A percentile compares a stretch with the other conserved stretches of the same genome.
These are phyloP conservation scores for Globisporangium cystogenes DNA, from an alignment of 352 stramenopile genomes.

Conservation along the genomic window DNA sequence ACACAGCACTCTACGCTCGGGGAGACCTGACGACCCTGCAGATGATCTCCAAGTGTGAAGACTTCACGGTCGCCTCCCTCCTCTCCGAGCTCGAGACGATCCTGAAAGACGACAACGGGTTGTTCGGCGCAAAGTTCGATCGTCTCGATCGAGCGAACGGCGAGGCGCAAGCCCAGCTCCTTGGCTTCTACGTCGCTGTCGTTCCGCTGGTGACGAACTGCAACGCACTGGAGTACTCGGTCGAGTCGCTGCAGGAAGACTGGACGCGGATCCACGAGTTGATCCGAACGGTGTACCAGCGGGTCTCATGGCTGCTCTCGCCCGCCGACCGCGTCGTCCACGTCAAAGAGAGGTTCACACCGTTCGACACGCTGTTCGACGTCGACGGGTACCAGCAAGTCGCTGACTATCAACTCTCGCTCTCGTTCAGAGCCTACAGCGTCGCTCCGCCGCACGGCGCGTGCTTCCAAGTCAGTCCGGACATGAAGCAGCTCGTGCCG, in stretches of 20 bases:
- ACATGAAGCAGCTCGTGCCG: conserved; percentile 9
- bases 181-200: conserved; percentile 41
- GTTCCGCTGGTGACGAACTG: conserved; percentile 40
- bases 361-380: conserved; percentile 27
- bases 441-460: conserved; percentile 21
- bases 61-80: conserved; percentile 30
- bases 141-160: conserved; percentile 20
- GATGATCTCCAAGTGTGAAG: conserved; percentile 43
- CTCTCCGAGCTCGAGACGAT: conserved; percentile 48
- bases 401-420: conserved; percentile 14
- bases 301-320: conserved; percentile 24
- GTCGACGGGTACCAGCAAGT: conserved; percentile 5
- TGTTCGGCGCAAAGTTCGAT: conserved; percentile 30
- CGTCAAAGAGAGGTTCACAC: conserved; percentile 25
- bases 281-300: conserved; percentile 15
- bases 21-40: conserved; percentile 29
- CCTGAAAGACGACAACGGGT: conserved; percentile 26
- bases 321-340: conserved; percentile 22
- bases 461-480: conserved; percentile 21
- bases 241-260: conserved; percentile 29
- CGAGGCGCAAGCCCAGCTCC: conserved; percentile 20
- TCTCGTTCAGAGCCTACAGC: conserved; percentile 36
- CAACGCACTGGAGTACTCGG: conserved; percentile 44
- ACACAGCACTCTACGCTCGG: conserved; percentile 23
- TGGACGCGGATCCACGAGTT: conserved; percentile 20